A percentile compares a stretch with the other conserved stretches of the same genome.
Evolutionary conservation across 371 early-diverging fungal species (phyloP).

Genomic region (Mortierella sp.): DNA sequence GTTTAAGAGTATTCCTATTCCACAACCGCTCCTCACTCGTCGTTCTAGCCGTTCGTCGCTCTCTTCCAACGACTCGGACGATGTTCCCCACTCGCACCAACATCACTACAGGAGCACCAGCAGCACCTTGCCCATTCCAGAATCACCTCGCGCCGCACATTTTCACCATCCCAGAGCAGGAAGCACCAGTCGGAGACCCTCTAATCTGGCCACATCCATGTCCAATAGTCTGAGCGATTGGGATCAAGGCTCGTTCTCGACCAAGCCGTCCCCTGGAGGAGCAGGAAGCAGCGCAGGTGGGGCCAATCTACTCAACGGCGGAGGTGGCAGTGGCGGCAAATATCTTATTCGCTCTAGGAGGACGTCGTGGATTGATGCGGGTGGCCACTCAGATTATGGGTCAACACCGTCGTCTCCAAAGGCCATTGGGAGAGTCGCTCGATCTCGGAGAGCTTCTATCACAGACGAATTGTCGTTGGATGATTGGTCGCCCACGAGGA

Average conservation of each 20-base stretch:
- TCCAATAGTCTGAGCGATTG: conserved; percentile 56
- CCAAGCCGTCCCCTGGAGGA: conserved; percentile 22
- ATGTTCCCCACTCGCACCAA: conserved; percentile 28
- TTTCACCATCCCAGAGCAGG: conserved; percentile 35
- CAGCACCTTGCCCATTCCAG: conserved; percentile 42
- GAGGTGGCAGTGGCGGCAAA: conserved; percentile 46
- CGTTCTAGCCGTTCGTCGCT: conserved; percentile 57
- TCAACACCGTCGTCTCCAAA: conserved; percentile 54
- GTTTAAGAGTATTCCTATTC: conserved; percentile 59
- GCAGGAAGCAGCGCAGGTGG: conserved; percentile 18
- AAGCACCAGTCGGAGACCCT: conserved; percentile 39
- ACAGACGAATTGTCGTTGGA: conserved; percentile 51
- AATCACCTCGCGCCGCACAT: conserved; percentile 32
- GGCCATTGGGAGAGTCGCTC: conserved; percentile 40
- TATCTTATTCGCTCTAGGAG: conserved; percentile 52
- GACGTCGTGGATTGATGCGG: conserved; percentile 56
- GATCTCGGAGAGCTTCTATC: conserved; percentile 51
- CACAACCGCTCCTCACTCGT: conserved; percentile 58
- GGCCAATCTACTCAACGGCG: conserved; percentile 8
- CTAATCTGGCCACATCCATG: conserved; percentile 47
- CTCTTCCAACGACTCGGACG: conserved; percentile 59
- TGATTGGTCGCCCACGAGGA: conserved; percentile 49
- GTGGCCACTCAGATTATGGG: conserved; percentile 47
- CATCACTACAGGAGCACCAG: conserved; percentile 43
- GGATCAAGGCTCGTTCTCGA: conserved; percentile 43